Conservation (phyloP, 2,329 filamentous ascomycete genomes). For the Pseudogymnoascus sp. region DNA sequence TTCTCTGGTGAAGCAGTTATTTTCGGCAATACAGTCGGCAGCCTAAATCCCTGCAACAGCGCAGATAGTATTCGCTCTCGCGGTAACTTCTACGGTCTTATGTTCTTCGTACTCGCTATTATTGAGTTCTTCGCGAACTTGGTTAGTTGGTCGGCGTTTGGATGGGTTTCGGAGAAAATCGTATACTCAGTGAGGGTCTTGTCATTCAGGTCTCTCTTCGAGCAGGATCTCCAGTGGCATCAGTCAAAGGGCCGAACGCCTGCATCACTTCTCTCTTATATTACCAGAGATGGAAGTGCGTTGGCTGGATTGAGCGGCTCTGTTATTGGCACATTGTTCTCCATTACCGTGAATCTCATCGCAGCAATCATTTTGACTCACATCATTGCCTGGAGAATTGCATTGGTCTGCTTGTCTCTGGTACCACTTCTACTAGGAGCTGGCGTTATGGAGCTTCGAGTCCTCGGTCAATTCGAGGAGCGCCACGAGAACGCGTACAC, state of each 20-base stretch:
- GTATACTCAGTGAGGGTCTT: constrained; percentile 55
- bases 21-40: constrained; percentile 43
- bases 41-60: constrained; percentile 39
- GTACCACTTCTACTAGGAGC: constrained; percentile 62
- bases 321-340: constrained; percentile 59
- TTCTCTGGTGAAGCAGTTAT: constrained; percentile 48
- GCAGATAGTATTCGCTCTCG: constrained; percentile 18
- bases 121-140: constrained; percentile 55
- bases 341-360: constrained; percentile 59
- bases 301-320: constrained; percentile 62
- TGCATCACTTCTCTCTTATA: constrained; percentile 53
- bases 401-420: constrained; percentile 58
- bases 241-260: constrained; percentile 57
- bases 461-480: constrained; percentile 53
- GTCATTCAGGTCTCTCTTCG: constrained; percentile 55
- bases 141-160: constrained; percentile 45
- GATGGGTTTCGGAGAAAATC: constrained; percentile 53
- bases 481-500: constrained; percentile 57
- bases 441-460: constrained; percentile 59
- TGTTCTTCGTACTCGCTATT: constrained; percentile 43
- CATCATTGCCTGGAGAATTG: constrained; percentile 67
- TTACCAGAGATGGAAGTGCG: constrained; percentile 61
- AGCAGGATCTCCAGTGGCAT: constrained; percentile 64
- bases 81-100: constrained; percentile 32
- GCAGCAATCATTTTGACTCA: constrained; percentile 61